Base-by-base conservation (phyloP, 768 basidiomycete genomes). In the Lactifluus subvellereus region DNA sequence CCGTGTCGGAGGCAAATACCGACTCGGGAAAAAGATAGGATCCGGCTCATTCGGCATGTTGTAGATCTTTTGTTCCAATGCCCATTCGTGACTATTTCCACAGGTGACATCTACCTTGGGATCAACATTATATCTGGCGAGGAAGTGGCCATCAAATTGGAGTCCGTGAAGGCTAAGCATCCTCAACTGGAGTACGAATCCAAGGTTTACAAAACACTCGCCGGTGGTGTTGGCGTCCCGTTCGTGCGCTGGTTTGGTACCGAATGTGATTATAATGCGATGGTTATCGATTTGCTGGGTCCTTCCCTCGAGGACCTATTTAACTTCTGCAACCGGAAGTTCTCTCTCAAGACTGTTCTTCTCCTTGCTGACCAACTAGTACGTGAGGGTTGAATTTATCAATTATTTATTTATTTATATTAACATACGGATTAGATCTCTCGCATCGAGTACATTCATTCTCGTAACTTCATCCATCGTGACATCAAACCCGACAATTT, bases 401-500 rank as follows among this genome's bases (percentile, higher is more conserved):
- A 40, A 42, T 42, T 61, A 32, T 18, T 52, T 40, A 14, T 49
- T 16, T 53, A 57, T 55, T 43, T 53, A 57, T 55, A 35, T 50
- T 62, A 9, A 65, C 61, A 66, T 67, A 53, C 66, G 54, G 20
- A 2, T 10, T 45, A 97, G 94, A 94, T 99, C 71, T 98, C 96
- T 56, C 93, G 97, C 68, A 93, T 98, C 72, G 97, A 99, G 74
- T 99, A 99, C 79, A 93, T 98, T 71, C 97, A 99, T 79, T 98
- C 95, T 9, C 92, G 96, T 75, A 98, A 98, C 81, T 98, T 99
- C 75, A 91, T 91, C 72, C 94, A 91, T 69, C 88, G 89, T 67
- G 97, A 99, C 74, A 97, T 99, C 84, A 99, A 99, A 75, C 97
- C 97, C 42, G 96, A 98, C 82, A 98, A 99, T 79, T 99, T 99